Evolutionary conservation across 1,139 yeast genomes (phyloP), one percentile per base, ranked within the genome.

Genomic region (Suhomyces chickasaworum): DNA sequence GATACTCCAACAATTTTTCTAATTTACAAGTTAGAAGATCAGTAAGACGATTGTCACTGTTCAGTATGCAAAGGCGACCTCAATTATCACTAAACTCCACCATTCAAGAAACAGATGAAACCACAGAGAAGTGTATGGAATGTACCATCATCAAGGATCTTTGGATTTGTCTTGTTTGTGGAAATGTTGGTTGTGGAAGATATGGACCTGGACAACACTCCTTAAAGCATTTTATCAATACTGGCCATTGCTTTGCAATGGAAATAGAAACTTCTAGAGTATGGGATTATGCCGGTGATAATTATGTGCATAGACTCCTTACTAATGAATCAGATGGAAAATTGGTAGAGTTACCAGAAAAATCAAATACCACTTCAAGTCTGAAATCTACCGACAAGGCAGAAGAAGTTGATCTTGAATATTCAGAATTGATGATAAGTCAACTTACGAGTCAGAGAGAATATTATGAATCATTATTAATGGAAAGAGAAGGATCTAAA

Each of bases 211-310:
- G 69, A 41, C 91, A 88, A 45, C 98, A 91, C 68, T 95, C 97
- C 0, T 79, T 88, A 40, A 81, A 84, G 53, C 98, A 91, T 64
- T 90, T 82, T 63, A 79, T 83, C 16, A 72, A 72, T 13, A 84
- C 96, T 0, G 86, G 88, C 3, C 98, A 91, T 64, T 88, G 96
- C 59, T 91, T 89, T 68, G 88, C 97, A 0, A 89, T 91, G 97
- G 97, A 90, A 61, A 72, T 87, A 38, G 71, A 75, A 15, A 81
- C 96, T 0, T 95, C 91, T 50, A 71, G 98, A 41, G 96, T 91
- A 2, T 91, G 98, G 98, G 97, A 91, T 63, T 91, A 91, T 63
- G 91, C 93, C 0, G 93, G 93, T 1, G 97, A 91, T 61, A 84
- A 83, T 52, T 91, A 90, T 63, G 97, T 91, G 5, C 98, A 91